Evolutionary conservation across 2,329 filamentous ascomycete genomes (phyloP), one percentile per base, ranked within the genome.

Genomic region (Aspergillus piperis): DNA sequence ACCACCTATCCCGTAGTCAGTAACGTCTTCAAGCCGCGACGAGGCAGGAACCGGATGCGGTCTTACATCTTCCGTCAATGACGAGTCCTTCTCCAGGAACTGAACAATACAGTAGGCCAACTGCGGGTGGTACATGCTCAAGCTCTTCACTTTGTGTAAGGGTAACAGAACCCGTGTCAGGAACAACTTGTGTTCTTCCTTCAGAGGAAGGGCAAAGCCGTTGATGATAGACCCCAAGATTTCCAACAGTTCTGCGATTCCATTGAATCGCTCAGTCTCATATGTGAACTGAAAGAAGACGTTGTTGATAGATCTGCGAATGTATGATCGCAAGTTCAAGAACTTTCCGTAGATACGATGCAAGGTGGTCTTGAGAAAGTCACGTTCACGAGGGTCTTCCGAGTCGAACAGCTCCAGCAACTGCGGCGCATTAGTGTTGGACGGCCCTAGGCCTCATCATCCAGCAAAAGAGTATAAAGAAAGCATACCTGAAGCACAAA

Each of bases 271-370:
- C 78, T 99, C 95, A 3, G 95, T 99, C 79, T 99, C 95, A 76
- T 99, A 99, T 62, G 92, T 93, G 77, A 99, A 99, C 75, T 99
- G 95, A 84, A 99, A 99, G 81, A 99, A 99, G 70, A 99, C 95
- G 73, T 99, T 98, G 86, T 99, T 99, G 84, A 99, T 99, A 59
- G 95, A 99, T 70, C 95, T 88, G 73, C 95, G 87, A 73, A 99
- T 99, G 77, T 96, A 99, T 30, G 95, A 98, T 62, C 95, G 89
- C 64, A 99, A 84, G 76, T 99, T 99, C 70, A 99, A 85, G 79
- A 99, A 99, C 81, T 99, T 99, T 72, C 95, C 95, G 74, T 99
- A 99, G 74, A 99, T 99, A 64, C 95, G 88, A 79, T 99, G 95
- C 58, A 99, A 83, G 0, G 95, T 99, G 0, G 95, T 99, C 83